Evolutionary conservation across 257 asterid species (phyloP).

Genomic region (Solanum raphanifolium): DNA sequence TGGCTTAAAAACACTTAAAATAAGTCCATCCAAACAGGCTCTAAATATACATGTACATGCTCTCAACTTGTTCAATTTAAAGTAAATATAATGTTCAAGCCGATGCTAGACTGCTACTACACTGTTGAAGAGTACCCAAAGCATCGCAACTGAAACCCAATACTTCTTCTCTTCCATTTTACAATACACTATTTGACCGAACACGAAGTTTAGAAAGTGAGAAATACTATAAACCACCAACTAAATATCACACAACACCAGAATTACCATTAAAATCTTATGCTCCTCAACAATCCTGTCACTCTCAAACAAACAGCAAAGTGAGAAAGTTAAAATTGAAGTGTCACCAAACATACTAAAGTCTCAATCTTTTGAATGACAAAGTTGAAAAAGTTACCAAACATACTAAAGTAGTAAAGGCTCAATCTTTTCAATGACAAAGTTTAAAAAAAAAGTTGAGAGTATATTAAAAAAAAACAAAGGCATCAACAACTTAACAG

Average conservation of each 20-base stretch:
- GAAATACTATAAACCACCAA: not conserved
- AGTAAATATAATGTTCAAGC: not conserved
- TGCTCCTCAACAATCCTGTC: not conserved
- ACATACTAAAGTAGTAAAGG: not conserved
- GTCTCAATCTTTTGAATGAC: not conserved
- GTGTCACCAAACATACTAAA: not conserved
- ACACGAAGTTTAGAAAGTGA: not conserved
- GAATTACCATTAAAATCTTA: not conserved
- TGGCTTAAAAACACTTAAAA: too few relatives aligned
- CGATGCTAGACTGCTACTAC: not conserved
- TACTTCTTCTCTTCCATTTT: not conserved
- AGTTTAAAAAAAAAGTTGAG: not conserved
- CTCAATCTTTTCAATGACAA: not conserved
- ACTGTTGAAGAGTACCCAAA: not conserved
- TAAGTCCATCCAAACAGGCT: not conserved
- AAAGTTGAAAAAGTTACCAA: not conserved
- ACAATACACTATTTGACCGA: not conserved
- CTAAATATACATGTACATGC: not conserved
- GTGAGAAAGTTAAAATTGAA: not conserved
- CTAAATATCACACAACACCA: not conserved
- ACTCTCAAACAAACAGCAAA: not conserved
- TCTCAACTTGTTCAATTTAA: not conserved
- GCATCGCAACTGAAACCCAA: not conserved
- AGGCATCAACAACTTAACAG: conserved; percentile 38
- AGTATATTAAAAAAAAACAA: conserved; percentile 22